These are phyloP conservation scores for Xylaria curta DNA, from an alignment of 495 filamentous ascomycete species.

Conservation along the genomic window DNA sequence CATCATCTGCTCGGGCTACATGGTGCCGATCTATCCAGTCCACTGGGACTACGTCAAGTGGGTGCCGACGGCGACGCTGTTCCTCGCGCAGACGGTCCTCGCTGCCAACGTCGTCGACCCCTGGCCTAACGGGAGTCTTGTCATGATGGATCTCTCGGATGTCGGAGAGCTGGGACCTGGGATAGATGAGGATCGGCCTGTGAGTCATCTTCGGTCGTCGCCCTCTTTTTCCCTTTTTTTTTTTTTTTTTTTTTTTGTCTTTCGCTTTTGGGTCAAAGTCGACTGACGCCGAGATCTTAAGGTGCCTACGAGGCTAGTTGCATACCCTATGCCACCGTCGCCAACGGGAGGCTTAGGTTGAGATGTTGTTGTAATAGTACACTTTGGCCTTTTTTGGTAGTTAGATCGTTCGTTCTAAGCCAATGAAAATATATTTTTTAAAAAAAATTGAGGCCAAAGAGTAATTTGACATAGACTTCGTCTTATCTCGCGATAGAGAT, in stretches of 20 bases:
- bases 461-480: background rate
- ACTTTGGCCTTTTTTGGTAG: background rate
- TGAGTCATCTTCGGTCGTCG: background rate
- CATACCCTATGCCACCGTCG: background rate
- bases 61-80: conserved; percentile 41
- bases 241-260: too few relatives aligned
- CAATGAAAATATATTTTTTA: background rate
- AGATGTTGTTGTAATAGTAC: background rate
- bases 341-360: background rate
- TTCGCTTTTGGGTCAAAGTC: background rate
- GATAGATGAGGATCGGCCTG: background rate
- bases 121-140: conserved; percentile 37
- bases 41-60: conserved; percentile 55
- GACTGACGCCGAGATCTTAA: background rate
- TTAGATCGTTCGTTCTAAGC: background rate
- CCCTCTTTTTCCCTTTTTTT: too few relatives aligned
- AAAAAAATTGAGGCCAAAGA: background rate
- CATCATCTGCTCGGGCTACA: conserved; percentile 54
- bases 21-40: conserved; percentile 48
- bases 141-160: conserved; percentile 27
- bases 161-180: conserved; percentile 18
- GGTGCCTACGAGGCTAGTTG: conserved; percentile 20
- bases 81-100: conserved; percentile 35
- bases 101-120: conserved; percentile 29
- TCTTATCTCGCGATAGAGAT: background rate